phyloP scores from a whole-genome alignment of 2,329 filamentous ascomycete species.

The Chlorencoelia australis region DNA sequence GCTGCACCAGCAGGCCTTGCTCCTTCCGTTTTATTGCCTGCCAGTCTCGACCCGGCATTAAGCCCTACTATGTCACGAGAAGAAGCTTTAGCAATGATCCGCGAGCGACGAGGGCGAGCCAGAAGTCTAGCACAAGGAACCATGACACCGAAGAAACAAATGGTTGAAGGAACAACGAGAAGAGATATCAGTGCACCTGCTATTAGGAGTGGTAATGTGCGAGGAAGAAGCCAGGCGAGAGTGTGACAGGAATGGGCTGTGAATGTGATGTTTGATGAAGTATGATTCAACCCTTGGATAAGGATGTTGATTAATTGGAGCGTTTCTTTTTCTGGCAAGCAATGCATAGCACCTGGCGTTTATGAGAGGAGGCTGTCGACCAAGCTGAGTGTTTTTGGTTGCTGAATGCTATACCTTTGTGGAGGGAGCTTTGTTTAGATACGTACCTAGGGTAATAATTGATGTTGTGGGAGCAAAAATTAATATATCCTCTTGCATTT shows the following conservation, averaged over 20 bases:
- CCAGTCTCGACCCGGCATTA: constrained; percentile 45
- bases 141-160: constrained; percentile 44
- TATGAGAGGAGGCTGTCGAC: no score
- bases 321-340: no score
- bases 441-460: not conserved
- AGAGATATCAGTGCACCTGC: constrained; percentile 26
- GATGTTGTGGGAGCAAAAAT: not conserved
- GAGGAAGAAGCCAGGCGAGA: constrained; percentile 13
- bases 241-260: not conserved
- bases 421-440: constrained; percentile 14
- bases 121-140: constrained; percentile 56
- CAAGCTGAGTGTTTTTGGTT: constrained; percentile 10
- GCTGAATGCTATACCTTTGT: constrained; percentile 3
- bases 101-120: constrained; percentile 60
- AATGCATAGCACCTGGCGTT: constrained; percentile 25
- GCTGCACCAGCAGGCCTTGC: constrained; percentile 20
- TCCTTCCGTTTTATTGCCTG: no score
- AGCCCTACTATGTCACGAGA: constrained; percentile 62
- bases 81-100: constrained; percentile 65
- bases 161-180: constrained; percentile 19
- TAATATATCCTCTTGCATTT: not conserved
- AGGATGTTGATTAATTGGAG: not conserved
- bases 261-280: not conserved
- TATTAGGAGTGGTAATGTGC: constrained; percentile 16
- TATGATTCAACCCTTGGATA: not conserved